Evolutionary conservation across 2,329 filamentous ascomycete genomes (phyloP), one percentile per base, ranked within the genome.

Genomic region (Pseudopithomyces maydicus): DNA sequence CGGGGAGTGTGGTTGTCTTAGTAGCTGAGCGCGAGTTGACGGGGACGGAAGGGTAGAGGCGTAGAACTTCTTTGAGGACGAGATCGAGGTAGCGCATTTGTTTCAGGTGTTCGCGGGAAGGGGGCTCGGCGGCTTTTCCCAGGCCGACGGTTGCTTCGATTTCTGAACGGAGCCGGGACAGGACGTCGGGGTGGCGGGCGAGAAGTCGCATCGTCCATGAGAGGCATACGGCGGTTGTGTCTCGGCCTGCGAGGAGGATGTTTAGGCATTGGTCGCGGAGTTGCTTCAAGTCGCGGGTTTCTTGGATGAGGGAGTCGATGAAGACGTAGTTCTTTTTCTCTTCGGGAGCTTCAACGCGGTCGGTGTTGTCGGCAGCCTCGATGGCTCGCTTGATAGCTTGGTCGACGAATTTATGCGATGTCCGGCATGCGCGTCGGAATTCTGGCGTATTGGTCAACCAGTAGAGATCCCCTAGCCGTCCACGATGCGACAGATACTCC

Each of bases 81-180:
- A 66, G 63, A 12, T 63, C 58, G 8, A 76, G 65, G 48, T 69
- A 71, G n/a, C 17, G 14, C 49, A 56, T 57, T 6, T 54, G 55
- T 19, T 52, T 59, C 29, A 59, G 10, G 15, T 55, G 49, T 22
- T 52, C 52, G 5, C 46, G 38, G 41, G 57, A 56, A 14, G 71
- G 71, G 32, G 50, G 57, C 22, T 63, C 68, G 17, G 62, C 62
- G 19, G 68, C 48, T 1, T 64, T 59, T 46, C 70, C 69, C 23
- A 58, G 50, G 5, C 70, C 70, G 52, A 58, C 70, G 11, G 68
- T n/a, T 7, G 35, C 6, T 5, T 11, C 49, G 2, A 75, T 58
- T 73, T 74, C 79, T 10, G 63, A 56, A 17, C 79, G 54, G 62
- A 77, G 62, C 56, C 71, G 43, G 52, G 62, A 29, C 66, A 73